These are phyloP conservation scores for Silybum marianum DNA, from an alignment of 129 eudicot genomes.

Conservation along the genomic window DNA sequence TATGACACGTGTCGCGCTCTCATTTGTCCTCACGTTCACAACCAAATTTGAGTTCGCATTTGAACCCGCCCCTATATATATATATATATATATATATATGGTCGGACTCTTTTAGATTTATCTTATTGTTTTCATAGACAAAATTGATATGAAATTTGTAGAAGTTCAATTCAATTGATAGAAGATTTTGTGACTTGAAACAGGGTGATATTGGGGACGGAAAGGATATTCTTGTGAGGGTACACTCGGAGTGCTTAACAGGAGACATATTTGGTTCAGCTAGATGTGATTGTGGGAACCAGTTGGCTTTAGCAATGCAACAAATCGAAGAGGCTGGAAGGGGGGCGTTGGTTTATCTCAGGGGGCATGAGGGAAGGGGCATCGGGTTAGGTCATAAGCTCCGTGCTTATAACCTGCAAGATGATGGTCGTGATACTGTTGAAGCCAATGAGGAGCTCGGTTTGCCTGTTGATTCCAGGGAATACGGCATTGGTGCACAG, in stretches of 20 bases:
- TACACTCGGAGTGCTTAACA: slow-evolving; percentile 76
- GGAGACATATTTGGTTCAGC: slow-evolving; percentile 99
- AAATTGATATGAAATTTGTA: no score
- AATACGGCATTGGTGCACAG: slow-evolving; percentile 67
- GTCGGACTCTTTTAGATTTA: no score
- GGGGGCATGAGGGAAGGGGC: slow-evolving; percentile 95
- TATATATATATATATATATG: no score
- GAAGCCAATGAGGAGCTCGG: slow-evolving; percentile 99
- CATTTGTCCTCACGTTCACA: no score
- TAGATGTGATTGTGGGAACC: slow-evolving; percentile 95
- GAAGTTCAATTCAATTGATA: neutral
- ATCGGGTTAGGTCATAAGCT: slow-evolving; percentile 98
- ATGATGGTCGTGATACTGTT: slow-evolving; percentile 95
- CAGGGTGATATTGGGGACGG: slow-evolving; percentile 66
- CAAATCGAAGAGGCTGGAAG: slow-evolving; percentile 56
- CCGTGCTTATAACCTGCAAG: slow-evolving; percentile 95
- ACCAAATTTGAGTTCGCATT: no score
- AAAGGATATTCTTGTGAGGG: slow-evolving; percentile 56
- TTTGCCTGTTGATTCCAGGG: slow-evolving; percentile 88
- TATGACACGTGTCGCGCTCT: no score
- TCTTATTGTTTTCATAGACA: neutral
- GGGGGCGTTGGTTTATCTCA: slow-evolving; percentile 56
- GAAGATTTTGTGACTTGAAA: neutral
- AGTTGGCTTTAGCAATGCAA: slow-evolving; percentile 83
- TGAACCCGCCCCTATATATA: no score